These are phyloP conservation scores for Solanum paucissectum DNA, from an alignment of 257 asterid species.

Conservation along the genomic window DNA sequence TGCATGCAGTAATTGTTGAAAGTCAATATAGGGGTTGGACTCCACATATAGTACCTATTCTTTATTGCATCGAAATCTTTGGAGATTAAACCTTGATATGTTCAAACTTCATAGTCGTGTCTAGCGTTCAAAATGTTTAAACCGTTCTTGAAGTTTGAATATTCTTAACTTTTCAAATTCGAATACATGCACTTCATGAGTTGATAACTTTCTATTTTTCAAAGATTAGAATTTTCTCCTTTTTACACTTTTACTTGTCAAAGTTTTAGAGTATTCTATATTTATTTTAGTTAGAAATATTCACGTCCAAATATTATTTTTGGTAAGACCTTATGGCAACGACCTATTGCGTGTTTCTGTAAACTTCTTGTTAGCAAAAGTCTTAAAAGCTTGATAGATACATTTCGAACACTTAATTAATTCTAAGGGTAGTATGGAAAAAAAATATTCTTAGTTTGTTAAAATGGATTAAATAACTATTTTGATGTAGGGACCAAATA, in stretches of 20 bases:
- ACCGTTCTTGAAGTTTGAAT: neutral
- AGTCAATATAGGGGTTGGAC: no score
- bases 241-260: neutral
- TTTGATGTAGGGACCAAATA: neutral
- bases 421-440: neutral
- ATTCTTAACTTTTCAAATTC: neutral
- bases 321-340: neutral
- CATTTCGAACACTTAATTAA: neutral
- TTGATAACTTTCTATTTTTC: neutral
- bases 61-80: neutral
- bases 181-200: neutral
- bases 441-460: no score
- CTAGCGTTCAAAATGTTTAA: neutral
- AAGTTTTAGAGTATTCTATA: neutral
- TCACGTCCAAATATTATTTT: neutral
- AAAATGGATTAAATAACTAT: no score
- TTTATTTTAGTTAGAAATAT: neutral
- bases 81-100: neutral
- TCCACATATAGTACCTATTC: neutral
- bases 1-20: no score
- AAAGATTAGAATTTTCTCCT: neutral
- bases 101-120: neutral
- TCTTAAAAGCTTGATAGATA: neutral
- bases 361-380: neutral
- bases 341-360: neutral